Base-by-base conservation (phyloP, 306 rosid species). In the Nissolia schottii region DNA sequence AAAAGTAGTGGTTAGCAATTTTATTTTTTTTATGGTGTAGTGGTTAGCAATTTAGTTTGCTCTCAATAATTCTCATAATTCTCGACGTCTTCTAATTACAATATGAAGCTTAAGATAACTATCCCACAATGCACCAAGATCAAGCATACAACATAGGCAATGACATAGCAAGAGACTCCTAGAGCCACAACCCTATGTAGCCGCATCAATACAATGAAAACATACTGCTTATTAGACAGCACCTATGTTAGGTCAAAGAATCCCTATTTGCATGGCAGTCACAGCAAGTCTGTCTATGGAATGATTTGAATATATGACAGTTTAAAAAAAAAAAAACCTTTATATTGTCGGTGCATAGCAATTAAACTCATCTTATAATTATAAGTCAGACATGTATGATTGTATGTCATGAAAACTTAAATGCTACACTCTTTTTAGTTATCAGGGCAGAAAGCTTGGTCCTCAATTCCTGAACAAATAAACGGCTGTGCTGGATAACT, bases 381-480 rank as follows among this genome's bases (percentile, higher is more conserved):
- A 18, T 24, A n/a, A n/a, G n/a, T n/a, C n/a, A n/a, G 45, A 19
- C 41, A n/a, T n/a, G n/a, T n/a, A n/a, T n/a, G n/a, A n/a, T 67
- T 31, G 57, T 58, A 23, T 48, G 20, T 20, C 37, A 56, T 55
- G 48, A 46, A 50, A 40, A 40, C 8, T 23, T 64, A 60, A 50
- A 73, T 20, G 71, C 62, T n/a, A n/a, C 0, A 7, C 35, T 3
- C 1, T 5, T 10, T 20, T 6, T 19, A 4, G 57, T 3, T 51
- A 70, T 35, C 61, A 34, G 6, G 11, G 73, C 27, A 43, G 54
- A n/a, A 64, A 50, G 54, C 67, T 40, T 1, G n/a, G 31, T 15
- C 32, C 48, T 67, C 43, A 58, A 60, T 51, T 68, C 58, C 67
- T 73, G 48, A 50, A 62, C 24, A 6, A 29, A 74, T 38, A n/a